These are phyloP conservation scores for Anethum foeniculum DNA, from an alignment of 140 eudicot genomes.

Conservation along the genomic window DNA sequence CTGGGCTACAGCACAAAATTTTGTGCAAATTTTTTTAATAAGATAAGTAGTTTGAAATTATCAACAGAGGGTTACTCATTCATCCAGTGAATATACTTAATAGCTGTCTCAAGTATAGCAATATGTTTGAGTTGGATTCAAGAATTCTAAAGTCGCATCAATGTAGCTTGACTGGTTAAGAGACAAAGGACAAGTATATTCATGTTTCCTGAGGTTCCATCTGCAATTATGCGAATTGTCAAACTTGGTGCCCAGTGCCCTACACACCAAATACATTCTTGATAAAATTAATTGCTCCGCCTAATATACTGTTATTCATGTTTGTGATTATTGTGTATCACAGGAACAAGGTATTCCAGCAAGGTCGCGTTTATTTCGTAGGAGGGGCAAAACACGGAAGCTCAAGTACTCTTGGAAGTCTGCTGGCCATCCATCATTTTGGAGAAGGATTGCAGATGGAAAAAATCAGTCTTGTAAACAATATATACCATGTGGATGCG, in stretches of 20 bases:
- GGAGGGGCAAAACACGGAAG: slow-evolving; percentile 71
- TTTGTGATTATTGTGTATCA: slow-evolving; percentile 3
- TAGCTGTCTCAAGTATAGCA: background rate
- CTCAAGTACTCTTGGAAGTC: slow-evolving; percentile 83
- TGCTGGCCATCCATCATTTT: slow-evolving; percentile 79
- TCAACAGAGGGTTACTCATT: slow-evolving; percentile 1
- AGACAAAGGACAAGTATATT: background rate
- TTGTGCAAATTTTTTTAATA: background rate
- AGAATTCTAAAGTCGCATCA: background rate
- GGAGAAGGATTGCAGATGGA: slow-evolving; percentile 85
- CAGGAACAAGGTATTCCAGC: slow-evolving; percentile 51
- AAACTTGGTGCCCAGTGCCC: background rate
- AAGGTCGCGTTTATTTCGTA: slow-evolving; percentile 72
- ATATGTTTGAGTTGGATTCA: background rate
- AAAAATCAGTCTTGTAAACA: slow-evolving; percentile 69
- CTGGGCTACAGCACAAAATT: background rate
- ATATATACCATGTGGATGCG: slow-evolving; percentile 78
- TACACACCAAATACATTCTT: background rate
- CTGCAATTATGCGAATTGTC: background rate
- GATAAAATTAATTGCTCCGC: background rate
- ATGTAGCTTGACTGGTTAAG: background rate
- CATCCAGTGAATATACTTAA: background rate
- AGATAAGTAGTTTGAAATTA: background rate
- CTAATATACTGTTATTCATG: background rate
- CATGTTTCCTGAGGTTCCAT: background rate